phyloP scores from a whole-genome alignment of 1,284 basidiomycete genomes.

The Sporisorium scitamineum region DNA sequence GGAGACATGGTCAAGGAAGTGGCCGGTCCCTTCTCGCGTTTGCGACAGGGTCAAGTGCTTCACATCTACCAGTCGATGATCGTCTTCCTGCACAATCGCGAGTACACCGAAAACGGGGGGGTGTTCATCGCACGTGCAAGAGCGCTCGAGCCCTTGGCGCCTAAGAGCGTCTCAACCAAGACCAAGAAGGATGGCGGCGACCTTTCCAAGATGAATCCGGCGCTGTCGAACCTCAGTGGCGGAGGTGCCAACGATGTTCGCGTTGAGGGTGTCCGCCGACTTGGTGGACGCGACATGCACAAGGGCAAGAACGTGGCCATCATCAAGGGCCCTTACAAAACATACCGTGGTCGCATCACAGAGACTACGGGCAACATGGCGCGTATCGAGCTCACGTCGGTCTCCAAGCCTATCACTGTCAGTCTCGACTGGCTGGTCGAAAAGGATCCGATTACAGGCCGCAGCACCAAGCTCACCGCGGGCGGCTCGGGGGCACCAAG shows the following conservation, averaged over 20 bases:
- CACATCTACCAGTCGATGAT: constrained; percentile 96
- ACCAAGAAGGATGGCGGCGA: constrained; percentile 73
- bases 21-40: constrained; percentile 80
- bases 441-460: constrained; percentile 72
- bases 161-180: constrained; percentile 73
- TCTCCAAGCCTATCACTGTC: constrained; percentile 89
- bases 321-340: constrained; percentile 89
- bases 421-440: constrained; percentile 83
- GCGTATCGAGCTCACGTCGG: constrained; percentile 90
- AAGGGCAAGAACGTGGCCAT: constrained; percentile 85
- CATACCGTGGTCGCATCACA: constrained; percentile 91
- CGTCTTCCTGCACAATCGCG: constrained; percentile 93
- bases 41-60: constrained; percentile 90
- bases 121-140: constrained; percentile 82
- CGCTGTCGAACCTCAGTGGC: constrained; percentile 71
- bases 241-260: constrained; percentile 59
- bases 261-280: constrained; percentile 49
- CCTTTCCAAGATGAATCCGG: constrained; percentile 96
- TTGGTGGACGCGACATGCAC: constrained; percentile 75
- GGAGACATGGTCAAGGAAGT: constrained; percentile 95
- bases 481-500: constrained; percentile 22
- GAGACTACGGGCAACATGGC: constrained; percentile 90
- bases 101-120: constrained; percentile 89
- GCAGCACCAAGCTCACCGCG: constrained; percentile 46
- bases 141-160: constrained; percentile 75